These are phyloP conservation scores for Coemansia sp. DNA, from an alignment of 192 early-diverging fungal genomes.

Conservation along the genomic window DNA sequence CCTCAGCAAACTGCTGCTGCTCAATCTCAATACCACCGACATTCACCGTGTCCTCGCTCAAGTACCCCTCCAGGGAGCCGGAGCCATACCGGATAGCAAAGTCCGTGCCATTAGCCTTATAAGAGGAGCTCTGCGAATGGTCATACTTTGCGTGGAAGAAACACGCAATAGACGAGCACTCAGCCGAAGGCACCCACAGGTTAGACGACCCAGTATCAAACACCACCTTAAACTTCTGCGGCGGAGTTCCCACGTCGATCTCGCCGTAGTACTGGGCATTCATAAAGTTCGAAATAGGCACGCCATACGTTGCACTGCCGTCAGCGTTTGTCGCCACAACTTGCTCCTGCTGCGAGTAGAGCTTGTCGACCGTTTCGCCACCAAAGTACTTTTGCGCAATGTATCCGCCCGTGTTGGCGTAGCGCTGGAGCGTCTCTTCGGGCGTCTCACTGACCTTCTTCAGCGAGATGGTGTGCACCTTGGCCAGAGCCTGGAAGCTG, in stretches of 20 bases:
- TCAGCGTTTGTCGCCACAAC: slow-evolving; percentile 60
- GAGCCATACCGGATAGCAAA: slow-evolving; percentile 96
- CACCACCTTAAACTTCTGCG: slow-evolving; percentile 89
- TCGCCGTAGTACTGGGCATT: slow-evolving; percentile 98
- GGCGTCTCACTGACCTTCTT: slow-evolving; percentile 72
- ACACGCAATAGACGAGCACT: slow-evolving; percentile 94
- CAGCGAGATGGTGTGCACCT: slow-evolving; percentile 51
- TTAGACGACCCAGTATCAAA: slow-evolving; percentile 96
- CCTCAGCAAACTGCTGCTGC: slow-evolving; percentile 92
- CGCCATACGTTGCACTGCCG: slow-evolving; percentile 65
- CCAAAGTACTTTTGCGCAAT: slow-evolving; percentile 84
- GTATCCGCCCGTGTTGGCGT: slow-evolving; percentile 66
- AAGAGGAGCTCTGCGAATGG: slow-evolving; percentile 76
- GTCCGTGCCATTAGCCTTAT: slow-evolving; percentile 87
- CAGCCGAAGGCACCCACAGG: slow-evolving; percentile 95
- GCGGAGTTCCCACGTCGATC: slow-evolving; percentile 82
- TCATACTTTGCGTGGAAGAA: slow-evolving; percentile 93
- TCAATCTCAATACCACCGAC: slow-evolving; percentile 77
- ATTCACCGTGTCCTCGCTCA: slow-evolving; percentile 78
- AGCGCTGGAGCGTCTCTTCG: slow-evolving; percentile 64
- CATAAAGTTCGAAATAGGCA: slow-evolving; percentile 90
- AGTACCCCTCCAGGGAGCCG: slow-evolving; percentile 93
- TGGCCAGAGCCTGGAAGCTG: slow-evolving; percentile 19
- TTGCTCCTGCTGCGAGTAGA: slow-evolving; percentile 48
- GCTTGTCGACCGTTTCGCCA: slow-evolving; percentile 27